Evolutionary conservation across 2,329 filamentous ascomycete genomes (phyloP).

Genomic region (Colletotrichum orbiculare): DNA sequence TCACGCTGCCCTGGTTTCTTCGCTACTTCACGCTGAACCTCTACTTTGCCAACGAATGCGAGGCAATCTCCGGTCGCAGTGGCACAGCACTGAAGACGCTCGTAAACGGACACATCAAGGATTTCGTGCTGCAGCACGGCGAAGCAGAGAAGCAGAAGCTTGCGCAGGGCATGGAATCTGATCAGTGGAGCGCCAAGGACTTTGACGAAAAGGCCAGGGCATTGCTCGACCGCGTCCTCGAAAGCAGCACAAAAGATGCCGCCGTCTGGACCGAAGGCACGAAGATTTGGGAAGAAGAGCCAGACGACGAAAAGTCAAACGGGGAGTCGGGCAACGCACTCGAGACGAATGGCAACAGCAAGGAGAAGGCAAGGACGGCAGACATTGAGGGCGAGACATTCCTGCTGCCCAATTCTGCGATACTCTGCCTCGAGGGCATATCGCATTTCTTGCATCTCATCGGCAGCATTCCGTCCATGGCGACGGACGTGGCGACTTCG

Average conservation of each 20-base stretch:
- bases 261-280: constrained; percentile 72
- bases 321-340: constrained; percentile 42
- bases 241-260: constrained; percentile 77
- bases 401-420: constrained; percentile 85
- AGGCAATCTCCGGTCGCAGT: constrained; percentile 83
- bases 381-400: constrained; percentile 87
- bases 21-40: background rate
- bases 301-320: constrained; percentile 32
- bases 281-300: constrained; percentile 63
- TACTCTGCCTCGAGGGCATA: constrained; percentile 83
- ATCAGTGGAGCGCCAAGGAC: constrained; percentile 83
- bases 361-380: constrained; percentile 77
- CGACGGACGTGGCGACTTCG: constrained; percentile 80
- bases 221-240: constrained; percentile 72
- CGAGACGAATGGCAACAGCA: constrained; percentile 62
- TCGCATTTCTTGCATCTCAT: constrained; percentile 86
- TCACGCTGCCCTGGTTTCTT: background rate
- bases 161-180: constrained; percentile 80
- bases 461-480: constrained; percentile 88
- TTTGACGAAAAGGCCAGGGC: constrained; percentile 72
- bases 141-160: constrained; percentile 80
- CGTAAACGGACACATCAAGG: constrained; percentile 84
- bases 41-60: constrained; percentile 67
- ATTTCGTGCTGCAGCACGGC: constrained; percentile 78
- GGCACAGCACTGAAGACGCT: constrained; percentile 81